Evolutionary conservation across 768 basidiomycete species (phyloP).

Genomic region (Macrocybe gigantea): DNA sequence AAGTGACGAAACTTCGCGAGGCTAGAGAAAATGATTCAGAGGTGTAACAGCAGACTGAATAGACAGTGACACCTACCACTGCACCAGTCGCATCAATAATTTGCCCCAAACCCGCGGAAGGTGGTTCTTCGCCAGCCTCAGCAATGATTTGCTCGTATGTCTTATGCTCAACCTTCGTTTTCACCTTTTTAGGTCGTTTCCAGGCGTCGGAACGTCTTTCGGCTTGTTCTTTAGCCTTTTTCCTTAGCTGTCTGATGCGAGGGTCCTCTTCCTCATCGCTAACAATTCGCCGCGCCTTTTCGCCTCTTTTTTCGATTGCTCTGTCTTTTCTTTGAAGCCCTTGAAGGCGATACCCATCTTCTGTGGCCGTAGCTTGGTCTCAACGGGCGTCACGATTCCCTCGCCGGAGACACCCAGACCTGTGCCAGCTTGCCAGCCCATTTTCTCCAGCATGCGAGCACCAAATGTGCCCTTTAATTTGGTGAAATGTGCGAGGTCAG

Average conservation of each 20-base stretch:
- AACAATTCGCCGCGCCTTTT: conserved; percentile 64
- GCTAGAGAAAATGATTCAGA: conserved; percentile 34
- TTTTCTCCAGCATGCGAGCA: conserved; percentile 87
- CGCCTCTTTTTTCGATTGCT: conserved; percentile 79
- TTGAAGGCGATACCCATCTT: conserved; percentile 84
- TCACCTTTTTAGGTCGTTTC: conserved; percentile 83
- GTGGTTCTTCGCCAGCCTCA: conserved; percentile 66
- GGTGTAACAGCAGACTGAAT: neutral
- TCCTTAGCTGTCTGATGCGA: conserved; percentile 41
- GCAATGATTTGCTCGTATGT: conserved; percentile 95
- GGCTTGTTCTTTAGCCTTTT: conserved; percentile 47
- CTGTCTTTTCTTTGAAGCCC: conserved; percentile 86
- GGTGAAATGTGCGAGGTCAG: conserved; percentile 77
- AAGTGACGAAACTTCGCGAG: conserved; percentile 82
- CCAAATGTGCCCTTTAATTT: conserved; percentile 76
- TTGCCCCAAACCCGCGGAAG: conserved; percentile 60
- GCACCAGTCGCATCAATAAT: conserved; percentile 96
- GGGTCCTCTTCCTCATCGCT: conserved; percentile 66
- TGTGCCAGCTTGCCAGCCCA: conserved; percentile 87
- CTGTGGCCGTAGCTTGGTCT: conserved; percentile 78
- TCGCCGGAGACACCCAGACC: conserved; percentile 73
- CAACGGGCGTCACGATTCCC: conserved; percentile 86
- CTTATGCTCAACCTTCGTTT: conserved; percentile 86
- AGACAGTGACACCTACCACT: conserved; percentile 47
- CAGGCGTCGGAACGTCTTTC: conserved; percentile 72